Conservation (phyloP, 1,284 basidiomycete species). For the Omphalotus olearius region DNA sequence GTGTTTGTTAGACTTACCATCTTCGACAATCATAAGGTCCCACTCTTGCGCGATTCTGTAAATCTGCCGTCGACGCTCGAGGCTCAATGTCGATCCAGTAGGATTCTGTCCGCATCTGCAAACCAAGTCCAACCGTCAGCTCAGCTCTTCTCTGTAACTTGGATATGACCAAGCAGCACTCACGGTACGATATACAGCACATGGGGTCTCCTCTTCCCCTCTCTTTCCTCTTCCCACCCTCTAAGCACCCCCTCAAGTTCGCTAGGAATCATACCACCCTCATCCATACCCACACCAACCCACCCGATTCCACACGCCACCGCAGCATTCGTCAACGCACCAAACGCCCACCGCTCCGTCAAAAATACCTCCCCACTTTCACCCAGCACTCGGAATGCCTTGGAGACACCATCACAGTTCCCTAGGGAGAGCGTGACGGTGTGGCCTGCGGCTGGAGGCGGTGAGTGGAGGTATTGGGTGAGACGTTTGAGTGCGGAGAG, state of each 20-base stretch:
- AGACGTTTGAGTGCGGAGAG: too few relatives aligned
- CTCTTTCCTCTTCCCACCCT: slow-evolving; percentile 36
- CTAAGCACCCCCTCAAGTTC: slow-evolving; percentile 45
- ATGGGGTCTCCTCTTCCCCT: slow-evolving; percentile 20
- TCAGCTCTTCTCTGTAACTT: too few relatives aligned
- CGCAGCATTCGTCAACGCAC: too few relatives aligned
- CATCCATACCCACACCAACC: slow-evolving; percentile 41
- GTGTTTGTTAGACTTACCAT: slow-evolving; percentile 15
- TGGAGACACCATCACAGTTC: too few relatives aligned
- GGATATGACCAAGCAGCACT: too few relatives aligned
- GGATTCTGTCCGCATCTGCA: slow-evolving; percentile 48
- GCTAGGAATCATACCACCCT: slow-evolving; percentile 46
- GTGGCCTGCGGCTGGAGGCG: too few relatives aligned
- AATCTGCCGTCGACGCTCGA: slow-evolving; percentile 47
- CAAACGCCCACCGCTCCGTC: too few relatives aligned
- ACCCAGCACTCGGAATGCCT: too few relatives aligned
- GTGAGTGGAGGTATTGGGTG: too few relatives aligned
- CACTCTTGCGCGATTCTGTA: slow-evolving; percentile 53
- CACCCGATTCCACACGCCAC: too few relatives aligned
- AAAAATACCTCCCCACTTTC: too few relatives aligned
- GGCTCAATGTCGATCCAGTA: slow-evolving; percentile 45
- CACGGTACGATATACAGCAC: slow-evolving; percentile 21
- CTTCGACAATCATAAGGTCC: slow-evolving; percentile 47
- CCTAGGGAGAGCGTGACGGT: too few relatives aligned
- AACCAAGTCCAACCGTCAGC: neutral